Percentiles rank a stretch among this genome's conserved stretches.
phyloP scores from a whole-genome alignment of 148 eudicot genomes.

The Cornus controversa region DNA sequence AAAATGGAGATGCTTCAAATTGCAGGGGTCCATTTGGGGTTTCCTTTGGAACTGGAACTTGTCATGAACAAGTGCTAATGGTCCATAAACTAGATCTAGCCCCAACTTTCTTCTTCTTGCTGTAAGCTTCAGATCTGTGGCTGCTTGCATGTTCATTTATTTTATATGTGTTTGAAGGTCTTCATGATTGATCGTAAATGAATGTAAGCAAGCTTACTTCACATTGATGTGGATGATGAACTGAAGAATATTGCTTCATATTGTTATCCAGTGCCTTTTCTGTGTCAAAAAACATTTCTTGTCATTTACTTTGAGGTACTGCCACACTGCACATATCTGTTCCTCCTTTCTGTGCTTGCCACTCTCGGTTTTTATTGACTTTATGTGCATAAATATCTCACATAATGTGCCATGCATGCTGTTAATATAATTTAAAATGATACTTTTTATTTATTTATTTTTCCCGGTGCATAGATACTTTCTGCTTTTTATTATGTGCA shows the following conservation, averaged over 20 bases:
- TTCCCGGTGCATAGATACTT: too few relatives aligned
- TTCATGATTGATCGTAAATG: not conserved
- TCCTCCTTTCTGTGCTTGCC: too few relatives aligned
- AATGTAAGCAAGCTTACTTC: not conserved
- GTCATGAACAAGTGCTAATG: not conserved
- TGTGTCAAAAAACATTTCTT: not conserved
- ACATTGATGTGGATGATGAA: not conserved
- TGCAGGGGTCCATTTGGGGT: not conserved
- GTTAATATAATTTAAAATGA: too few relatives aligned
- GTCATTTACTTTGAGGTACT: not conserved
- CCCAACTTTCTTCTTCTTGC: not conserved
- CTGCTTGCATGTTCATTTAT: too few relatives aligned
- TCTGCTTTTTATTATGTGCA: not conserved
- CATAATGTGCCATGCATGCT: not conserved
- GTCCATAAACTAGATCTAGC: not conserved
- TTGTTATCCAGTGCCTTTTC: not conserved
- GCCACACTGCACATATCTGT: too few relatives aligned
- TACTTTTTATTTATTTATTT: not conserved
- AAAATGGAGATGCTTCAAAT: too few relatives aligned
- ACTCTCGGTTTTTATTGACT: not conserved
- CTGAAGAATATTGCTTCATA: not conserved
- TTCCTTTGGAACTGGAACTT: not conserved
- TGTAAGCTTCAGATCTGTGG: too few relatives aligned
- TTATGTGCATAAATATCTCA: not conserved
- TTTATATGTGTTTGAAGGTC: not conserved